Evolutionary conservation across 169 alveolate genomes (phyloP).

Genomic region (Eimeria acervulina): DNA sequence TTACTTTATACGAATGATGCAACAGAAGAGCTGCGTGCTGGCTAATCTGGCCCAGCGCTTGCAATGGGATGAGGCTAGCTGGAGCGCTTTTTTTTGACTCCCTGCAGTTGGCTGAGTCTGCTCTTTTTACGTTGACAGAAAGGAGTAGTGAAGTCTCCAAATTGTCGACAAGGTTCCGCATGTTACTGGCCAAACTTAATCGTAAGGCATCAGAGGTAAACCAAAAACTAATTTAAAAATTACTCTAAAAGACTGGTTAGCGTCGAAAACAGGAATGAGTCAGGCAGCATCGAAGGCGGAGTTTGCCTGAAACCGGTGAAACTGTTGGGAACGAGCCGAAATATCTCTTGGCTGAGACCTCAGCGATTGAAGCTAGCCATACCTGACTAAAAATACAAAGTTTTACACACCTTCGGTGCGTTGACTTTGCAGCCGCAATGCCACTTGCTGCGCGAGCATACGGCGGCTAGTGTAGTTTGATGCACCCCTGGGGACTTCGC

Average conservation of each 20-base stretch:
- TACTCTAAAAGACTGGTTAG: neutral
- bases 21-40: no score
- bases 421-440: constrained; percentile 50
- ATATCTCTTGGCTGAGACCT: neutral
- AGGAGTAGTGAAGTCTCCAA: neutral
- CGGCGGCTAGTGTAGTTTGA: constrained; percentile 69
- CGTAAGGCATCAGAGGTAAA: neutral
- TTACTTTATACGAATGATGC: no score
- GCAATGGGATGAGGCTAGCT: neutral
- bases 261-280: neutral
- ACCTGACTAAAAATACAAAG: neutral
- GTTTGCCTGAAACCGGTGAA: neutral
- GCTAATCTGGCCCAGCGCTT: no score
- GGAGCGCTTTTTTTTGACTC: neutral
- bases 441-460: constrained; percentile 78
- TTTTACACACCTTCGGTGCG: constrained; percentile 27
- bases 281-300: neutral
- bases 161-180: neutral
- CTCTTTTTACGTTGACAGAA: neutral
- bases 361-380: neutral
- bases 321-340: neutral
- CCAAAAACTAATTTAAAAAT: neutral
- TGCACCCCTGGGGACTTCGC: constrained; percentile 60
- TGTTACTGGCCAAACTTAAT: neutral
- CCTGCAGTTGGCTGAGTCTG: neutral